Base-by-base conservation (phyloP, 2,329 filamentous ascomycete genomes). In the Karstenula rhodostoma region DNA sequence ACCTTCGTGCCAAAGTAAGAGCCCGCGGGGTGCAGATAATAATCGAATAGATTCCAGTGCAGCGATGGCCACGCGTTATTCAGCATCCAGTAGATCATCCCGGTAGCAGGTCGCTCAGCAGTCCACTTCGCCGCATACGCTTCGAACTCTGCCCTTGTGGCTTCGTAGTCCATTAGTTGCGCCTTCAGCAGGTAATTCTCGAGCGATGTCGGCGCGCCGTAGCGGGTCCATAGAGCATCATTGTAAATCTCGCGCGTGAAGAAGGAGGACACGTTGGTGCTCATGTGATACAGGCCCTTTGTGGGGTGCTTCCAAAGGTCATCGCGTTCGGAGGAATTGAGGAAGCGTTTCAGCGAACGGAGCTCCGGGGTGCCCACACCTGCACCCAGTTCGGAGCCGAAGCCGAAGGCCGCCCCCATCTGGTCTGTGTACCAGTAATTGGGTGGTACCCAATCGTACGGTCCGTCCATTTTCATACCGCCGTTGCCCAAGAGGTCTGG, bases 81-180 rank as follows among this genome's bases (percentile, higher is more conserved):
- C 56, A 89, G 72, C 87, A 90, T 89, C 87, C 87, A 90, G 76
- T 90, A 90, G 17, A 90, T 84, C 50, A 86, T 51, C 0, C 87
- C 87, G 0, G 87, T 89, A 0, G 87, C 86, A 0, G 86, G 84
- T 3, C 83, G 77, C 0, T 76, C 71, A 1, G 78, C 79, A 61
- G 71, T 84, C 81, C 86, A 87, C 0, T 80, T 77, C 2, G 83
- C 77, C 0, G 82, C 78, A 67, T 84, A 89, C 0, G 77, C 86
- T 68, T 90, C 87, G 57, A 86, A 87, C 64, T 89, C 78, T 0
- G 86, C 79, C 2, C 86, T 79, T 0, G 85, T 88, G 1, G 86
- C 86, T 73, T 90, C 87, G 65, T 88, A 90, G 69, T 90, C 87
- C 76, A 84, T 83, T 61, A 89, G 83, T 68, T 89, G 87, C 0